Percentiles rank a stretch among this genome's conserved stretches.
These are phyloP conservation scores for Penicillium pancosmium DNA, from an alignment of 495 filamentous ascomycete species.

Conservation along the genomic window DNA sequence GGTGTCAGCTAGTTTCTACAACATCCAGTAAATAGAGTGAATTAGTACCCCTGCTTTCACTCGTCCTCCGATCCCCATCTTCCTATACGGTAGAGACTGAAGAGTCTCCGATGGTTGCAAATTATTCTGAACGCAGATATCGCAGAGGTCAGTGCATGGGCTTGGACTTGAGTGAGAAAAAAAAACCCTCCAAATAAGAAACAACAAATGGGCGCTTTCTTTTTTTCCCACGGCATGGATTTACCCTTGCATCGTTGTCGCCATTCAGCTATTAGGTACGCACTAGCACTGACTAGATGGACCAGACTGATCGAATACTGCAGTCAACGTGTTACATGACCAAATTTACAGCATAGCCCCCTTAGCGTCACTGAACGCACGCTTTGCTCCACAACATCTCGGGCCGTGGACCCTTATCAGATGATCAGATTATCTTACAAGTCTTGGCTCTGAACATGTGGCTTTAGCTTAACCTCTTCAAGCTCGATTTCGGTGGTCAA, in stretches of 20 bases:
- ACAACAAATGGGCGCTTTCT: neutral
- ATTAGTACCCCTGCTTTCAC: neutral
- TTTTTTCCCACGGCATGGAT: neutral
- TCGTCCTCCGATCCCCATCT: constrained; percentile 1
- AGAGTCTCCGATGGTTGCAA: neutral
- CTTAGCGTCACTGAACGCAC: neutral
- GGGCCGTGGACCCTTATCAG: neutral
- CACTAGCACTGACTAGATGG: neutral
- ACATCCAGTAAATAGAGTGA: neutral
- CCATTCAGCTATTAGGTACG: neutral
- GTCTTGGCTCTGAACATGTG: constrained; percentile 2
- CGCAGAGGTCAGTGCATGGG: neutral
- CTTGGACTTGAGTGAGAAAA: neutral
- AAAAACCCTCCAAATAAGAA: neutral
- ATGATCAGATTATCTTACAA: neutral
- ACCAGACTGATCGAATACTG: neutral
- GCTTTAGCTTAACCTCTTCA: neutral
- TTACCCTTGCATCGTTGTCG: neutral
- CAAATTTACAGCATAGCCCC: neutral
- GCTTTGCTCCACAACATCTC: neutral
- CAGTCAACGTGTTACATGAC: neutral
- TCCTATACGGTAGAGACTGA: constrained; percentile 1
- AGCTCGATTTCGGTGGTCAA: neutral
- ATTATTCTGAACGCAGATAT: neutral
- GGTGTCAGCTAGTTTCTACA: neutral